Evolutionary conservation across 192 early-diverging fungal species (phyloP).

Genomic region (Coemansia sp.): DNA sequence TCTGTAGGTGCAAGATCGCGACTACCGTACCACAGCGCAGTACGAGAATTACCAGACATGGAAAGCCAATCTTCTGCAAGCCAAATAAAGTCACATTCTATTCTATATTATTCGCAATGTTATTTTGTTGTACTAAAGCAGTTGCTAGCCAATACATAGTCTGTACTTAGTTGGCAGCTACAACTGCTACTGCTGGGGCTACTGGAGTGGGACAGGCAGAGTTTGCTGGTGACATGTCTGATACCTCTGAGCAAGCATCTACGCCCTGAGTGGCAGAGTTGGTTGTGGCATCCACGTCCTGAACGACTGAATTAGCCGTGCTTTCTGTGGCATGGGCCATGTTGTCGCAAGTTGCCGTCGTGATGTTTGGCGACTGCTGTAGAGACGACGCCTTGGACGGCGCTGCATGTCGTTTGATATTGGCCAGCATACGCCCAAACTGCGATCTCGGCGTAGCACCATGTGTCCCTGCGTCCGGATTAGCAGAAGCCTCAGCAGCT

Average conservation of each 20-base stretch:
- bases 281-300: no score
- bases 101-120: no score
- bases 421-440: conserved; percentile 49
- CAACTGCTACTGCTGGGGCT: neutral
- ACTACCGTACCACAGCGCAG: conserved; percentile 26
- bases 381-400: neutral
- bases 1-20: conserved; percentile 27
- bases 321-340: neutral
- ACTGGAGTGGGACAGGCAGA: conserved; percentile 1
- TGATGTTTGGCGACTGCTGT: neutral
- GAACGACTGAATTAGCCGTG: neutral
- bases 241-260: neutral
- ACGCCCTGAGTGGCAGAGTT: neutral
- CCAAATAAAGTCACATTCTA: neutral
- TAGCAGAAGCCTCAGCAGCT: neutral
- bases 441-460: conserved; percentile 31
- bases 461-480: neutral
- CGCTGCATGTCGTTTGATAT: conserved; percentile 29
- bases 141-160: neutral
- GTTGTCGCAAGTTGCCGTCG: neutral
- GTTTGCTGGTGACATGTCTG: neutral
- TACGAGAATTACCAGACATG: conserved; percentile 39
- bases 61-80: conserved; percentile 17
- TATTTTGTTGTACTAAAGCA: neutral
- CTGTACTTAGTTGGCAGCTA: neutral